These are phyloP conservation scores for Colletotrichum sp. DNA, from an alignment of 2,329 filamentous ascomycete species.

Conservation along the genomic window DNA sequence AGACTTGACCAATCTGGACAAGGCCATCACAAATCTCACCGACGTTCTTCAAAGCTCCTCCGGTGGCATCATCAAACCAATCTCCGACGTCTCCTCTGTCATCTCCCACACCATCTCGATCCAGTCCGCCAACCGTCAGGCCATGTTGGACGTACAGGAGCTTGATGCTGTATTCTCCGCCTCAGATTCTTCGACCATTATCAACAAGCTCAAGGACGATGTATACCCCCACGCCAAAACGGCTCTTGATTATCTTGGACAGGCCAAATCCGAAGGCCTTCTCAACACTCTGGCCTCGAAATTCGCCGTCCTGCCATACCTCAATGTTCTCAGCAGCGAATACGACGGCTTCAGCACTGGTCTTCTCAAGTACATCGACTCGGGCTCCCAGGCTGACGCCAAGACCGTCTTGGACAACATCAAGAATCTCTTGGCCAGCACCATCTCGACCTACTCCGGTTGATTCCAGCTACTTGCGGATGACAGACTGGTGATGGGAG, in stretches of 20 bases:
- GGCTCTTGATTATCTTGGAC: background rate
- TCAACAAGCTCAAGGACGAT: background rate
- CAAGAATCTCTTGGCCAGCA: background rate
- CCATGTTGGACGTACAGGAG: background rate
- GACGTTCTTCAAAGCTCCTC: background rate
- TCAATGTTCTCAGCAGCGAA: background rate
- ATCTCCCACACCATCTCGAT: background rate
- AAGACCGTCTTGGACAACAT: background rate
- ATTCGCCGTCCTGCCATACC: background rate
- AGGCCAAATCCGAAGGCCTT: background rate
- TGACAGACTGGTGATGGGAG: background rate
- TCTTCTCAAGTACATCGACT: slow-evolving; percentile 17
- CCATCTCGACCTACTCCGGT: background rate
- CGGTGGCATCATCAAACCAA: background rate
- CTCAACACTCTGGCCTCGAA: background rate
- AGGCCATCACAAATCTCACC: background rate
- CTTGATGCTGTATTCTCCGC: background rate
- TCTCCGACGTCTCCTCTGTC: background rate
- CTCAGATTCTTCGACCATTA: background rate
- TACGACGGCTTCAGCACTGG: background rate
- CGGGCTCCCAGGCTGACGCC: background rate
- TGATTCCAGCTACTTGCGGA: background rate
- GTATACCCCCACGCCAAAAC: background rate
- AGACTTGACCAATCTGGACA: background rate
- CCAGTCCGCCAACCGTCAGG: background rate